phyloP scores from a whole-genome alignment of 169 alveolate species.

The Besnoitia besnoiti region DNA sequence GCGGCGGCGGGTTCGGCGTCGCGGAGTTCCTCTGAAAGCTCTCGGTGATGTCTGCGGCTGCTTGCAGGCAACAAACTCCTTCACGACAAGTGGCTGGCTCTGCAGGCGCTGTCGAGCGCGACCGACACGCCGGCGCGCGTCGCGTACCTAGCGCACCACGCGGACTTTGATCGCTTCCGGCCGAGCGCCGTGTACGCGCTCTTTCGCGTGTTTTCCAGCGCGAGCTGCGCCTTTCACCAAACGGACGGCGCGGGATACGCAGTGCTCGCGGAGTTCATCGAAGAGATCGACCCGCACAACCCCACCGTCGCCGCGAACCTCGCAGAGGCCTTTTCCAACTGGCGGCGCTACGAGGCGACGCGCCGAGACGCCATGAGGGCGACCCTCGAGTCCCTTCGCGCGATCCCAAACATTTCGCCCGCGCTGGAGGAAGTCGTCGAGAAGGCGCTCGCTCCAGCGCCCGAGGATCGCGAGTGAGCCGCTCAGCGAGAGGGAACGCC shows the following conservation, averaged over 20 bases:
- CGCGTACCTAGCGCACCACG: not conserved
- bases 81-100: not conserved
- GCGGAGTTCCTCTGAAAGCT: no score
- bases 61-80: not conserved
- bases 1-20: no score
- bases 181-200: not conserved
- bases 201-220: not conserved
- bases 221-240: slow-evolving; percentile 32
- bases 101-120: not conserved
- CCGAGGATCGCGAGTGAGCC: no score
- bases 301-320: not conserved
- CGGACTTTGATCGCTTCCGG: not conserved
- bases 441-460: slow-evolving; percentile 1
- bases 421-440: not conserved
- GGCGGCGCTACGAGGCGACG: not conserved
- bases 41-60: not conserved
- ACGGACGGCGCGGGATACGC: slow-evolving; percentile 62
- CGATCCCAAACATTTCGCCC: not conserved
- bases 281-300: not conserved
- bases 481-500: no score
- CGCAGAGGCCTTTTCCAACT: not conserved
- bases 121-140: not conserved
- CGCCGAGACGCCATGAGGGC: not conserved
- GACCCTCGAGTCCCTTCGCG: not conserved
- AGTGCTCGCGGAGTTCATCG: slow-evolving; percentile 42